A percentile compares a stretch with the other conserved stretches of the same genome.
phyloP scores from a whole-genome alignment of 345 rosid genomes.

The Rhizophora mangle region DNA sequence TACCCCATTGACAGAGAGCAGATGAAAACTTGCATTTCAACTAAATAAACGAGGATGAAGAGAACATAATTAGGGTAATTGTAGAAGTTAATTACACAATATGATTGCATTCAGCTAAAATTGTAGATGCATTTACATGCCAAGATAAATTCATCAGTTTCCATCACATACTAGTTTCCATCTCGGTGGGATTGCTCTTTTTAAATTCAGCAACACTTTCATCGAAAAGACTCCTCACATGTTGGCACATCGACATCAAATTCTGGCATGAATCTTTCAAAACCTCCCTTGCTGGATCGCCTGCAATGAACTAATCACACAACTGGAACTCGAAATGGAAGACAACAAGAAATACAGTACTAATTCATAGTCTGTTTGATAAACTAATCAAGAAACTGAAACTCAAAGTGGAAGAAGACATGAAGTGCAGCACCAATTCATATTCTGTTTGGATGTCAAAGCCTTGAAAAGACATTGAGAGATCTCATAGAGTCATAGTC shows the following conservation, averaged over 20 bases:
- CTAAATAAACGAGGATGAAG: too few species aligned
- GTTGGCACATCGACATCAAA: slow-evolving; percentile 71
- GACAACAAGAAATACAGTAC: not conserved
- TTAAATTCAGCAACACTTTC: slow-evolving; percentile 43
- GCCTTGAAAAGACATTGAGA: too few species aligned
- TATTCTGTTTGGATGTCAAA: not conserved
- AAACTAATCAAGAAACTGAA: not conserved
- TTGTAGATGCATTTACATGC: too few species aligned
- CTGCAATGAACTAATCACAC: slow-evolving; percentile 34
- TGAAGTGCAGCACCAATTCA: not conserved
- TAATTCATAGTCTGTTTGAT: not conserved
- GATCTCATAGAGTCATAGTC: too few species aligned
- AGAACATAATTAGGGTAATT: too few species aligned
- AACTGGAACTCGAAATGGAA: not conserved
- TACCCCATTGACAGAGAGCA: too few species aligned
- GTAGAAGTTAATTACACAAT: not conserved
- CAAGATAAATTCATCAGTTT: not conserved
- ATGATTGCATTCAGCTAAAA: not conserved
- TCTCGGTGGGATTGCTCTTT: slow-evolving; percentile 10
- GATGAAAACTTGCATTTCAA: too few species aligned
- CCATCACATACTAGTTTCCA: slow-evolving; percentile 15
- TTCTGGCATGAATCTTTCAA: slow-evolving; percentile 79
- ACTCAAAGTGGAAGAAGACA: not conserved
- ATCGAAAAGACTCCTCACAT: slow-evolving; percentile 64
- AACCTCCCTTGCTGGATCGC: slow-evolving; percentile 79